Conservation (phyloP, 225 moss, liverwort and hornwort genomes). For the Bryoerythrophyllum caledonicum region DNA sequence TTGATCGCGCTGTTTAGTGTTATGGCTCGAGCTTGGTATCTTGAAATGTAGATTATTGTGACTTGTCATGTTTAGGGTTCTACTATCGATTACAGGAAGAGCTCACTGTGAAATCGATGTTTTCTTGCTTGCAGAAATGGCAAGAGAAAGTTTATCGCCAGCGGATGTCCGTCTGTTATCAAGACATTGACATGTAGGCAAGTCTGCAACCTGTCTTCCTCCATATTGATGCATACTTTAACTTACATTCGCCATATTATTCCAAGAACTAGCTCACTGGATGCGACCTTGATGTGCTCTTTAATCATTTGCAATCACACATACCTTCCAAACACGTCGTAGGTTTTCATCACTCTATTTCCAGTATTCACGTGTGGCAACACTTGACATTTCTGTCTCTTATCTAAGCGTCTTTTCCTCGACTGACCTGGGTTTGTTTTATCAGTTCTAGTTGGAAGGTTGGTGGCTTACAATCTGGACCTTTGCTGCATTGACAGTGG, state of each 20-base stretch:
- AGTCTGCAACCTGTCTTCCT: constrained; percentile 29
- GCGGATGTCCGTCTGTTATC: constrained; percentile 41
- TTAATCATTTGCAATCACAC: not conserved
- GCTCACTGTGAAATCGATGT: not conserved
- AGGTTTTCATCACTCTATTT: not conserved
- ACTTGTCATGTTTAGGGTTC: not conserved
- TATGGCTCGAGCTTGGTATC: not conserved
- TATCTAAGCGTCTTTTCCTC: not conserved
- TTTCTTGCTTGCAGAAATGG: constrained; percentile 47
- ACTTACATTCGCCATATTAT: not conserved
- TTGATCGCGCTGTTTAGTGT: constrained; percentile 3
- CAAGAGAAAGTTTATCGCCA: constrained; percentile 56
- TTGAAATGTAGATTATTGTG: not conserved
- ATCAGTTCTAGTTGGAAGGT: not conserved
- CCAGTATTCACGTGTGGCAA: not conserved
- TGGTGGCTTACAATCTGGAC: constrained; percentile 1
- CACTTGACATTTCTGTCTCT: not conserved
- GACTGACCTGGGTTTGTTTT: not conserved
- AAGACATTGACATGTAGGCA: constrained; percentile 61
- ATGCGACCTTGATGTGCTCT: not conserved
- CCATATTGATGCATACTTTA: not conserved
- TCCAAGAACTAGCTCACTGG: not conserved
- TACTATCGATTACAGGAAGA: not conserved
- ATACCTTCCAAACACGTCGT: not conserved
- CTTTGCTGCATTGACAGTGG: constrained; percentile 39